A percentile compares a stretch with the other conserved stretches of the same genome.
These are phyloP conservation scores for Fusarium bulbicola DNA, from an alignment of 2,329 filamentous ascomycete species.

Conservation along the genomic window DNA sequence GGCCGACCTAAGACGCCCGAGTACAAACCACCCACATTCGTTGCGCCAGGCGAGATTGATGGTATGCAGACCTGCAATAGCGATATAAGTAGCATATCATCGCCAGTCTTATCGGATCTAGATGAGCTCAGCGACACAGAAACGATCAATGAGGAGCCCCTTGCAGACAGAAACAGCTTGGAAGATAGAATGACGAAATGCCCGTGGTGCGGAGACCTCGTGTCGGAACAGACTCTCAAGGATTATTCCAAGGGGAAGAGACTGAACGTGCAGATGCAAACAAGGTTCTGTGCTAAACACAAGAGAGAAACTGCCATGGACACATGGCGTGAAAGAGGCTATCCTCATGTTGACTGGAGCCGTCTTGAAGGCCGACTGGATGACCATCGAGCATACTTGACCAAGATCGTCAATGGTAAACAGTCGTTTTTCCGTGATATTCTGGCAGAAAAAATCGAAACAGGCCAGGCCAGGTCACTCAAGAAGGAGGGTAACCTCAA, in stretches of 20 bases:
- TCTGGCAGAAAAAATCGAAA: constrained; percentile 63
- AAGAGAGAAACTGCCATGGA: constrained; percentile 62
- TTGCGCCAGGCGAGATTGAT: constrained; percentile 20
- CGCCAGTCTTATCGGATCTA: constrained; percentile 25
- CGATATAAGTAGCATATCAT: not conserved
- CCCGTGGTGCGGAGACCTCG: constrained; percentile 71
- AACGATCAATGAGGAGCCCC: constrained; percentile 1
- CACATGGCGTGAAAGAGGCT: constrained; percentile 62
- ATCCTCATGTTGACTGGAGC: constrained; percentile 78
- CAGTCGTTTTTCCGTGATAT: constrained; percentile 68
- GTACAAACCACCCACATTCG: constrained; percentile 11
- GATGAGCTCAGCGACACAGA: constrained; percentile 19
- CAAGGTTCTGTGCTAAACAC: constrained; percentile 71
- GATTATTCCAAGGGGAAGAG: constrained; percentile 58
- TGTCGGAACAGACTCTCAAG: constrained; percentile 65
- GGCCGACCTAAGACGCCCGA: not conserved
- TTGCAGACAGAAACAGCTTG: constrained; percentile 1
- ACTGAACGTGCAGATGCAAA: constrained; percentile 67
- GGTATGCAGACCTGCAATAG: not conserved
- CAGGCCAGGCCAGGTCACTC: constrained; percentile 67
- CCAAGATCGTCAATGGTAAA: constrained; percentile 67
- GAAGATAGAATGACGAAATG: constrained; percentile 55
- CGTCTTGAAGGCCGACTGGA: constrained; percentile 66
- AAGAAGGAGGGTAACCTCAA: constrained; percentile 67
- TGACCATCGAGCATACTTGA: constrained; percentile 63